Evolutionary conservation across 2,329 filamentous ascomycete species (phyloP), one percentile per base, ranked within the genome.

Genomic region (Chalaropsis thielavioides): DNA sequence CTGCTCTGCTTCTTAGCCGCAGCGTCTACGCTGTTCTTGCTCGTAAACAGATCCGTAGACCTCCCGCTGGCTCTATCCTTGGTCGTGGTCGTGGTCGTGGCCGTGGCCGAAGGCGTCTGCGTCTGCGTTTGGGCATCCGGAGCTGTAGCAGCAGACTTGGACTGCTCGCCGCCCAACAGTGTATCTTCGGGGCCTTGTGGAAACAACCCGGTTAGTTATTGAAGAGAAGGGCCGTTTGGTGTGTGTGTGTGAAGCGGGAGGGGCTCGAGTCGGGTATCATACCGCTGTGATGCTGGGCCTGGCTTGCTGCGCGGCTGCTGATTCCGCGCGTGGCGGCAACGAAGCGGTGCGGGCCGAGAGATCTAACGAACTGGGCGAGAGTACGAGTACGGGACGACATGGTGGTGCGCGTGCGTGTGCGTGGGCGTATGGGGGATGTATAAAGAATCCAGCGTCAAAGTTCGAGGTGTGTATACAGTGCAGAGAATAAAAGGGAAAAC

Each of bases 111-210:
- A n/a, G n/a, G n/a, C 13, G 10, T 56, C 15, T 56, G 19, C 13
- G 51, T 31, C 51, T 8, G 2, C 38, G 31, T 43, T 8, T 61
- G 35, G 22, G 58, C 58, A 22, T 27, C 35, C n/a, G 24, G 7
- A 8, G 17, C 22, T n/a, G 58, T 22, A 43, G 38, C 58, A 41
- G 35, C 2, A 17, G n/a, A 7, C 7, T 40, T 41, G 46, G 61
- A 13, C 6, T 10, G 44, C 8, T 54, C 61, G 61, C 44, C 61
- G 31, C 61, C 61, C 3, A 63, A 46, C 8, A 63, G 61, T 7
- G 61, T 63, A n/a, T 63, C 61, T 27, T 63, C 61, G 2, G 61
- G 61, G n/a, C 61, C 61, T 63, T 19, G n/a, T 13, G 22, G 13
- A 11, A 56, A 22, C 19, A 43, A 3, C 4, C 41, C 3, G 41